These are phyloP conservation scores for Lepidium aucheri DNA, from an alignment of 345 rosid genomes.

Conservation along the genomic window DNA sequence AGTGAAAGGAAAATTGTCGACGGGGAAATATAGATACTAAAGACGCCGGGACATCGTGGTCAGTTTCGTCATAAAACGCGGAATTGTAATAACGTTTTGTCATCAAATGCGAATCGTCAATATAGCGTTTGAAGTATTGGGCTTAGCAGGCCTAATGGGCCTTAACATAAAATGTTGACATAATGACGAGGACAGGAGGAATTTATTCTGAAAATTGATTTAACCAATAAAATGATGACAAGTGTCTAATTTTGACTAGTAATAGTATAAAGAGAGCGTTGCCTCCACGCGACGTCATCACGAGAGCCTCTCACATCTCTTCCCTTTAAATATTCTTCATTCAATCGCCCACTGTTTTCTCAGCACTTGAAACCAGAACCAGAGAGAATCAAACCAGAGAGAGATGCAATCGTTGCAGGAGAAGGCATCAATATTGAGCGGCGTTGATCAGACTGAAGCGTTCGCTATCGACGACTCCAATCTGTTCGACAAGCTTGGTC, in stretches of 20 bases:
- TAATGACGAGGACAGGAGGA: neutral
- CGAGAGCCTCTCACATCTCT: neutral
- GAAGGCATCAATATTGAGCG: conserved; percentile 82
- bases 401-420: conserved; percentile 76
- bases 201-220: neutral
- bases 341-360: conserved; percentile 15
- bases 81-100: neutral
- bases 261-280: conserved; percentile 12
- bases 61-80: neutral
- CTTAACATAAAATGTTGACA: neutral
- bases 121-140: conserved; percentile 6
- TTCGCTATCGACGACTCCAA: conserved; percentile 74
- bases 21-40: too few species aligned
- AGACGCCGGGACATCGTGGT: neutral
- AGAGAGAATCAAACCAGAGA: neutral
- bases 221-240: too few species aligned
- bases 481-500: conserved; percentile 70
- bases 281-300: conserved; percentile 27
- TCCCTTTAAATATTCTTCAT: neutral
- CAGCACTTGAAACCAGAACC: neutral
- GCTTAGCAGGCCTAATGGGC: conserved; percentile 14
- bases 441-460: conserved; percentile 62
- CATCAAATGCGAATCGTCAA: neutral
- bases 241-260: too few species aligned
- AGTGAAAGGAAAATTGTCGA: neutral